Evolutionary conservation across 2,329 filamentous ascomycete species (phyloP).

Genomic region (Ceratocystis cacaofunesta): DNA sequence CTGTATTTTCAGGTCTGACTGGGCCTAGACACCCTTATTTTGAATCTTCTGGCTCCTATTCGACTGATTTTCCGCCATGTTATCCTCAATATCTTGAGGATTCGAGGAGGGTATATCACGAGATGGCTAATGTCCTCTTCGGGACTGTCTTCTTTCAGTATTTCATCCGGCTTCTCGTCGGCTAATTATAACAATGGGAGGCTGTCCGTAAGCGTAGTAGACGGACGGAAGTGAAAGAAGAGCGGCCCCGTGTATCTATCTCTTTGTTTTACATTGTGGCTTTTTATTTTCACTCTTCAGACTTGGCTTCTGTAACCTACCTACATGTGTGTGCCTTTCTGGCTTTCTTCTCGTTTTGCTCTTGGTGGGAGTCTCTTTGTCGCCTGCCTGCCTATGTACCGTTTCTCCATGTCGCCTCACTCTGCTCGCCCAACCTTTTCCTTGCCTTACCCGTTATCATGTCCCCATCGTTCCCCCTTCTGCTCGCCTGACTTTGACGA

Average conservation of each 20-base stretch:
- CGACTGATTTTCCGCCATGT: background rate
- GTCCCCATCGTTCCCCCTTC: background rate
- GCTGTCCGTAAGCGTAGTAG: background rate
- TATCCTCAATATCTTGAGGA: background rate
- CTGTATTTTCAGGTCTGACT: background rate
- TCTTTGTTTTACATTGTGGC: background rate
- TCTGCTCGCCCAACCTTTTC: background rate
- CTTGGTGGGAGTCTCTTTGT: too few species aligned
- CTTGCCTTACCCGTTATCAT: background rate
- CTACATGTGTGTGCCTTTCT: background rate
- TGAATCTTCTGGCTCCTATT: background rate
- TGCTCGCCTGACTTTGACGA: background rate
- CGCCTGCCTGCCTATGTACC: background rate
- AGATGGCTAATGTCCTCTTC: background rate
- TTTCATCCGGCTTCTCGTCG: background rate
- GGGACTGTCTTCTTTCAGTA: background rate
- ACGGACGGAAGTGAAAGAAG: background rate
- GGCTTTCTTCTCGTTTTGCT: background rate
- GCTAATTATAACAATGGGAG: background rate
- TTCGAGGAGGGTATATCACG: background rate
- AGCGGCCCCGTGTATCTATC: background rate
- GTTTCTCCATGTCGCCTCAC: background rate
- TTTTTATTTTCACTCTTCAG: background rate
- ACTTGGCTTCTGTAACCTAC: too few species aligned
- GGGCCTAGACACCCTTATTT: background rate